These are phyloP conservation scores for Staphylotrichum tortipilum DNA, from an alignment of 495 filamentous ascomycete genomes.

Conservation along the genomic window DNA sequence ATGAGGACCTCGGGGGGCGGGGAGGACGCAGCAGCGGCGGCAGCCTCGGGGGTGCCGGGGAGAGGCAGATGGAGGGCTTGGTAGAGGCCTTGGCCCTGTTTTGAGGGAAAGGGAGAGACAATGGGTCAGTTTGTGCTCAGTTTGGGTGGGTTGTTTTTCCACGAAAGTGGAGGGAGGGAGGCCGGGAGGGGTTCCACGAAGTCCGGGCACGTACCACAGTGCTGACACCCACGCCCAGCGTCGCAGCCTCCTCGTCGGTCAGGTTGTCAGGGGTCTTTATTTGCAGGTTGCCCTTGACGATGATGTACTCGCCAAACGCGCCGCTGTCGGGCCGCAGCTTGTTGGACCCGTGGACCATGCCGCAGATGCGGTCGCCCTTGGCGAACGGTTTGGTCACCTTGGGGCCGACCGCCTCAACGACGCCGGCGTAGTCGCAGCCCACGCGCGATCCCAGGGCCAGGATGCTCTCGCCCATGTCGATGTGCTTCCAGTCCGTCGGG, in stretches of 20 bases:
- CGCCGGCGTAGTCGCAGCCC: conserved; percentile 38
- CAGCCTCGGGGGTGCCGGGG: conserved; percentile 24
- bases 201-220: no score
- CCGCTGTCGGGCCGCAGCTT: conserved; percentile 25
- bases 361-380: conserved; percentile 34
- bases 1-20: conserved; percentile 29
- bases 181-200: no score
- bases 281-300: conserved; percentile 18
- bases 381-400: conserved; percentile 27
- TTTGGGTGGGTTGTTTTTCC: no score
- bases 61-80: conserved; percentile 29
- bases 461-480: conserved; percentile 18
- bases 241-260: conserved; percentile 37
- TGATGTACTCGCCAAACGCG: conserved; percentile 33
- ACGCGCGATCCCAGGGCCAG: conserved; percentile 18
- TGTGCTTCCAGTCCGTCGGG: conserved; percentile 53
- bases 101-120: not conserved
- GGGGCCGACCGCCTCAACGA: conserved; percentile 33
- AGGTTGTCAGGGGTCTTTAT: conserved; percentile 31
- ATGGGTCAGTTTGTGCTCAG: no score
- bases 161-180: no score
- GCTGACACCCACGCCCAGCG: conserved; percentile 38
- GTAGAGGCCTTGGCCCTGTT: conserved; percentile 39
- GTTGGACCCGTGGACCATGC: conserved; percentile 30
- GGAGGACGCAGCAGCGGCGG: no score